Conservation (phyloP, 495 filamentous ascomycete species). For the Lineolata rhizophorae region DNA sequence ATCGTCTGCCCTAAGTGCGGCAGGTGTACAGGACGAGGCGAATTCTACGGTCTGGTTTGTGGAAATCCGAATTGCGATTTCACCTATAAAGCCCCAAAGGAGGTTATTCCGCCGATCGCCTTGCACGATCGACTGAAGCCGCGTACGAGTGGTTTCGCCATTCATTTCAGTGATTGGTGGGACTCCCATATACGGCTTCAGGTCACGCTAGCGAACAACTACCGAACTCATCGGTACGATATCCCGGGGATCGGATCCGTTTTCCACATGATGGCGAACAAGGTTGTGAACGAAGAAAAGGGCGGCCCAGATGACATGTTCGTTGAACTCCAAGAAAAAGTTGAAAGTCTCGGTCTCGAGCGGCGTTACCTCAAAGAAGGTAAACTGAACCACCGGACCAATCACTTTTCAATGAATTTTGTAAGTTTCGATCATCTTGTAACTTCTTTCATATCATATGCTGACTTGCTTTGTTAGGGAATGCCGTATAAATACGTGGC, state of each 20-base stretch:
- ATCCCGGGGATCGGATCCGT: constrained; percentile 18
- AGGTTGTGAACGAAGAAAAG: constrained; percentile 1
- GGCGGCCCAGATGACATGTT: constrained; percentile 6
- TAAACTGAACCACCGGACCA: too few relatives aligned
- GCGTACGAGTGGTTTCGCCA: constrained; percentile 4
- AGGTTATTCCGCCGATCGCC: constrained; percentile 16
- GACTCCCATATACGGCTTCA: too few relatives aligned
- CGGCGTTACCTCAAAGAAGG: too few relatives aligned
- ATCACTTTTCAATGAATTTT: constrained; percentile 52
- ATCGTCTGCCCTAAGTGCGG: constrained; percentile 54
- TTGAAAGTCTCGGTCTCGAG: constrained; percentile 22
- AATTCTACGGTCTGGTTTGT: constrained; percentile 48
- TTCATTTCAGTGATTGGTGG: constrained; percentile 4
- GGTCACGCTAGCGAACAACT: too few relatives aligned
- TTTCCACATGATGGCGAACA: constrained; percentile 8
- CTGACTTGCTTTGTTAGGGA: too few relatives aligned
- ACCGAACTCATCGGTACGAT: too few relatives aligned
- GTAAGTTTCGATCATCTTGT: constrained; percentile 24
- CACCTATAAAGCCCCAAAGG: constrained; percentile 16
- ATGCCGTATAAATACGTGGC: constrained; percentile 71
- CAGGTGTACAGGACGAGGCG: constrained; percentile 35
- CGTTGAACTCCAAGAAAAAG: constrained; percentile 12
- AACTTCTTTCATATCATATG: constrained; percentile 9
- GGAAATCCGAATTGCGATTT: constrained; percentile 27
- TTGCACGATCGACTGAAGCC: constrained; percentile 13